Evolutionary conservation across 2,329 filamentous ascomycete species (phyloP), one percentile per base, ranked within the genome.

Genomic region (Diaporthe eres): DNA sequence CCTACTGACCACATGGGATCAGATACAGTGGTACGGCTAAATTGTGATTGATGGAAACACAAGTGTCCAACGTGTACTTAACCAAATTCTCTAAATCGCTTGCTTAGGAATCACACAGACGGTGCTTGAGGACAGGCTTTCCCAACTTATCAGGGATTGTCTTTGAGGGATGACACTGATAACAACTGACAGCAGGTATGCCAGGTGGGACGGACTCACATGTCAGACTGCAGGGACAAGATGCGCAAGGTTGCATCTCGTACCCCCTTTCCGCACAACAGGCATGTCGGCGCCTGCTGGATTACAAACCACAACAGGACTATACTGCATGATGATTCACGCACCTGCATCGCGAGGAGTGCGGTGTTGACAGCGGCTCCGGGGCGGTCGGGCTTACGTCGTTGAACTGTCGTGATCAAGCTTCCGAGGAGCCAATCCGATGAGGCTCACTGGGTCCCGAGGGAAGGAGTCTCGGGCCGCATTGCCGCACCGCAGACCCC

Each of bases 401-500:
- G 65, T 57, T 47, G 71, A 55, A 31, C 25, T 25, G 17, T 58
- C 39, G 39, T 47, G 49, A n/a, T 58, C 58, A 55, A 22, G 49
- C 49, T 53, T 44, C 72, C 75, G 44, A 42, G 34, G 42, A 58
- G 70, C 63, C 70, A 72, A 63, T 67, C 51, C 61, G 44, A 47
- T 39, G 42, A 25, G 49, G 53, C 68, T 31, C 37, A 65, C 37
- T 60, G 61, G 51, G 49, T 51, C 73, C 58, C n/a, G 53, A 51
- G 49, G 4, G 12, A 15, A 57, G 75, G 75, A 57, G 55, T 71
- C 19, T 42, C 73, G 75, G 75, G 53, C 75, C 73, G 75, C 61
- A 10, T 49, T 77, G 37, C 75, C 68, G 73, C 44, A 57, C 37
- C 22, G 55, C 42, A 57, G 71, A 61, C 65, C 65, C 63, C 53